Conservation (phyloP, 345 rosid species). For the Populus pruinosa region DNA sequence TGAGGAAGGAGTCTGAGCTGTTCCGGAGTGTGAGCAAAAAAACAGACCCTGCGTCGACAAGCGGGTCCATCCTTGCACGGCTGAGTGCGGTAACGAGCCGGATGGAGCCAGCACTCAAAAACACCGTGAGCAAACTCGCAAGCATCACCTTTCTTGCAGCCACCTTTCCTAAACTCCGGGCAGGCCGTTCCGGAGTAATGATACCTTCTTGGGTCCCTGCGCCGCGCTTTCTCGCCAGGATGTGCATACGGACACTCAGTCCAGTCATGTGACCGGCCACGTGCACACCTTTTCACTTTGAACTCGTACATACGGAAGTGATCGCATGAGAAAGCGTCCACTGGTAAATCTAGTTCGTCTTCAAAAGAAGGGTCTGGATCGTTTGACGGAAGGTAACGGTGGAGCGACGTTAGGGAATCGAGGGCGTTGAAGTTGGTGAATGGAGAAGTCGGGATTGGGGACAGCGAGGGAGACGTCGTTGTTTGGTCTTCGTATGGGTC, state of each 20-base stretch:
- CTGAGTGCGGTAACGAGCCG: slow-evolving; percentile 74
- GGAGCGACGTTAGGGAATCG: slow-evolving; percentile 51
- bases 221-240: slow-evolving; percentile 86
- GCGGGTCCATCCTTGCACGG: slow-evolving; percentile 75
- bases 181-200: slow-evolving; percentile 68
- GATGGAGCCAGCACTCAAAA: slow-evolving; percentile 92
- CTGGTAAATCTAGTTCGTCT: slow-evolving; percentile 11
- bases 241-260: slow-evolving; percentile 90
- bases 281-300: slow-evolving; percentile 73
- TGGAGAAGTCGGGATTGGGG: slow-evolving; percentile 31
- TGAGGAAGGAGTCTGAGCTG: slow-evolving; percentile 51
- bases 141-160: slow-evolving; percentile 50
- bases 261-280: slow-evolving; percentile 85
- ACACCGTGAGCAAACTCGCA: slow-evolving; percentile 73
- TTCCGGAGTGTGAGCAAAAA: slow-evolving; percentile 81
- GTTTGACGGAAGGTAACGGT: slow-evolving; percentile 69
- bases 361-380: slow-evolving; percentile 42
- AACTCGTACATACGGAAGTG: slow-evolving; percentile 77
- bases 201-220: slow-evolving; percentile 74
- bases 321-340: slow-evolving; percentile 30
- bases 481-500: slow-evolving; percentile 43
- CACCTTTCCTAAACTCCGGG: slow-evolving; percentile 61
- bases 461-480: slow-evolving; percentile 18
- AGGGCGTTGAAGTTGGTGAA: slow-evolving; percentile 31
- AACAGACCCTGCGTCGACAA: slow-evolving; percentile 69